These are phyloP conservation scores for Colletotrichum sojae DNA, from an alignment of 2,329 filamentous ascomycete genomes.

Conservation along the genomic window DNA sequence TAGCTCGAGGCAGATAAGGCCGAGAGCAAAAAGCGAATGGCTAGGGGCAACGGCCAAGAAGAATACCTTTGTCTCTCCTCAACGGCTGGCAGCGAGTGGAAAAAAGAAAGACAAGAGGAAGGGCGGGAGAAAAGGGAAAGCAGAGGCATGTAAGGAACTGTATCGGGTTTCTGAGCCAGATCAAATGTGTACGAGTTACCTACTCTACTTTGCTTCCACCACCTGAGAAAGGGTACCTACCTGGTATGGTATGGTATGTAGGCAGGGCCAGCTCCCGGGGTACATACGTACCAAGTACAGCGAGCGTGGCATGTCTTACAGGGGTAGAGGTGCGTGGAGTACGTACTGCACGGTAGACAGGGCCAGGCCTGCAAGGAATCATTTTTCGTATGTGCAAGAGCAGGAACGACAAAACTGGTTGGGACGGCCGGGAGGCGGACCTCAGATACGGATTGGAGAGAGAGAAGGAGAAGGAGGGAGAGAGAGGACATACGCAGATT, in stretches of 20 bases:
- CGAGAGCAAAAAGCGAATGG: background rate
- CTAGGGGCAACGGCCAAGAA: slow-evolving; percentile 3
- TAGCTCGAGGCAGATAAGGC: slow-evolving; percentile 17
- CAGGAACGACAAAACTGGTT: background rate
- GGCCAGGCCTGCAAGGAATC: slow-evolving; percentile 8
- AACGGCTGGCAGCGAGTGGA: slow-evolving; percentile 12
- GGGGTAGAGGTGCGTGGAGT: background rate
- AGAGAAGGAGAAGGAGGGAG: background rate
- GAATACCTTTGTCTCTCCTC: slow-evolving; percentile 20
- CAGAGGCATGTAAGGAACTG: slow-evolving; percentile 34
- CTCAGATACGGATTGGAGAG: slow-evolving; percentile 5
- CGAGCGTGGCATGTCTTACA: too few relatives aligned
- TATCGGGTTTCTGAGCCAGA: background rate
- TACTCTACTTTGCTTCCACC: too few relatives aligned
- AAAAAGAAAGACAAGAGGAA: slow-evolving; percentile 18
- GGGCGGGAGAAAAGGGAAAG: slow-evolving; percentile 36
- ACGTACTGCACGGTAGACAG: background rate
- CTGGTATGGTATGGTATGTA: too few relatives aligned
- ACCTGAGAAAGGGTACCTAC: too few relatives aligned
- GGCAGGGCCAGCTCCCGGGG: too few relatives aligned
- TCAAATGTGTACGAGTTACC: background rate
- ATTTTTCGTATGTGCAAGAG: background rate
- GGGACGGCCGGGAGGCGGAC: background rate
- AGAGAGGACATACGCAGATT: slow-evolving; percentile 24
- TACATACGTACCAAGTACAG: too few relatives aligned